These are phyloP conservation scores for Patellaria atrata DNA, from an alignment of 495 filamentous ascomycete genomes.

Conservation along the genomic window DNA sequence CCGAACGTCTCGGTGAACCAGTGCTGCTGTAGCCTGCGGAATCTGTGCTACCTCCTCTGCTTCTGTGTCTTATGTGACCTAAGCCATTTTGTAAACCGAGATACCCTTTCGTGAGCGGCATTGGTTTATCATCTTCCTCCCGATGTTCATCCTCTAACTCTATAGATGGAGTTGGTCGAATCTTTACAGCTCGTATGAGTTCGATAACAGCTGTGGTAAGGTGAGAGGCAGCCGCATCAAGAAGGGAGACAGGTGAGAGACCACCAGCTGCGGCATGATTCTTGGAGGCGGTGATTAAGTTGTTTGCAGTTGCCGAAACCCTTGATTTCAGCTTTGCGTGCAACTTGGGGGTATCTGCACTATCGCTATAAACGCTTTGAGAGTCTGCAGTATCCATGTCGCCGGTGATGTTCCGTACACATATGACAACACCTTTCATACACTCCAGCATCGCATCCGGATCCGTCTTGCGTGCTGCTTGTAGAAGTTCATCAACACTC, in stretches of 20 bases:
- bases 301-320: constrained; percentile 85
- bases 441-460: constrained; percentile 57
- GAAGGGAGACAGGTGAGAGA: constrained; percentile 81
- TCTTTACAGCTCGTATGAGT: constrained; percentile 67
- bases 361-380: constrained; percentile 28
- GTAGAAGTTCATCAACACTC: constrained; percentile 83
- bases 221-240: constrained; percentile 94
- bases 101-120: constrained; percentile 14
- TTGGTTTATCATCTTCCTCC: constrained; percentile 37
- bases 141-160: constrained; percentile 55
- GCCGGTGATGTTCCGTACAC: constrained; percentile 65
- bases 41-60: constrained; percentile 32
- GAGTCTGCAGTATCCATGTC: constrained; percentile 48
- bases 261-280: constrained; percentile 71
- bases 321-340: constrained; percentile 55
- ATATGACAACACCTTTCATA: constrained; percentile 68
- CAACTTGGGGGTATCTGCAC: constrained; percentile 31
- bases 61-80: constrained; percentile 16
- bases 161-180: constrained; percentile 55
- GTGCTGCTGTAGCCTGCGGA: constrained; percentile 39
- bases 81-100: too few species aligned
- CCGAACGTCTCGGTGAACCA: constrained; percentile 26
- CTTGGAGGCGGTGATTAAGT: constrained; percentile 84
- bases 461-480: constrained; percentile 54
- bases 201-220: constrained; percentile 75